These are phyloP conservation scores for Ascochyta clinopodiicola DNA, from an alignment of 2,329 filamentous ascomycete genomes.

Conservation along the genomic window DNA sequence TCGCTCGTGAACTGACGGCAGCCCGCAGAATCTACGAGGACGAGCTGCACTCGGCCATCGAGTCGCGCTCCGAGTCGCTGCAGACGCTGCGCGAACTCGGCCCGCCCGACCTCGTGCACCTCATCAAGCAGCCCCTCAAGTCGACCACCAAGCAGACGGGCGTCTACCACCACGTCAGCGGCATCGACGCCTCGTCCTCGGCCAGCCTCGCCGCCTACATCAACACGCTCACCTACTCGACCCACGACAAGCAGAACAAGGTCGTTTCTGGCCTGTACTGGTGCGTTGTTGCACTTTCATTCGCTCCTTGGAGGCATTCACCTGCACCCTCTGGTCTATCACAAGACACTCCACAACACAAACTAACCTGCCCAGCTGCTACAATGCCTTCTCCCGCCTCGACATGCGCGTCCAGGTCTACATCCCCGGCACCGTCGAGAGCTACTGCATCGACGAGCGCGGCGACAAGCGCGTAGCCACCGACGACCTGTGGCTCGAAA, in stretches of 20 bases:
- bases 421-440: constrained; percentile 94
- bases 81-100: constrained; percentile 88
- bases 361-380: constrained; percentile 67
- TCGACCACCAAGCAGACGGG: constrained; percentile 70
- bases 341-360: too few species aligned
- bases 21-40: constrained; percentile 84
- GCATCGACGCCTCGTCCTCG: constrained; percentile 95
- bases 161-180: constrained; percentile 97
- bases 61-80: constrained; percentile 89
- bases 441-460: constrained; percentile 95
- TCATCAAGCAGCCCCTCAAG: constrained; percentile 77
- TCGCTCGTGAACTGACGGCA: constrained; percentile 6
- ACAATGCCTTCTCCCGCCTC: constrained; percentile 97
- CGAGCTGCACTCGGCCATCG: constrained; percentile 87
- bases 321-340: too few species aligned
- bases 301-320: too few species aligned
- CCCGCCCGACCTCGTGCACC: constrained; percentile 92
- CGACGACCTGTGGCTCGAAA: constrained; percentile 95
- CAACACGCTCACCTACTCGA: constrained; percentile 93
- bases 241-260: constrained; percentile 83
- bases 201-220: constrained; percentile 97
- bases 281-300: constrained; percentile 55
- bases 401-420: constrained; percentile 99
- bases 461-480: constrained; percentile 93
- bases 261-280: constrained; percentile 95